These are phyloP conservation scores for Mucor plumbeus DNA, from an alignment of 371 early-diverging fungal genomes.

Conservation along the genomic window DNA sequence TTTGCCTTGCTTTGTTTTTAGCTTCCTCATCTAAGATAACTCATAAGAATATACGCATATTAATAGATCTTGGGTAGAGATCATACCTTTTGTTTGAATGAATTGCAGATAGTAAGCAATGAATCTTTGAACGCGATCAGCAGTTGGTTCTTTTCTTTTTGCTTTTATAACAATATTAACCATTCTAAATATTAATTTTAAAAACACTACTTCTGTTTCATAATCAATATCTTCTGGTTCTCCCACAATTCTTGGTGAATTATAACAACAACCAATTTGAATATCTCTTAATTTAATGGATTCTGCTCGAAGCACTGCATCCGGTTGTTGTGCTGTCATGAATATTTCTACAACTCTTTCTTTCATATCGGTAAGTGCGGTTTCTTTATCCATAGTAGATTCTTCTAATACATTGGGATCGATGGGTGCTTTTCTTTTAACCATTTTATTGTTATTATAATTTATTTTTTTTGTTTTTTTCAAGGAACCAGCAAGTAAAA, in stretches of 20 bases:
- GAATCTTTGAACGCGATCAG: slow-evolving; percentile 78
- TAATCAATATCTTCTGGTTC: slow-evolving; percentile 46
- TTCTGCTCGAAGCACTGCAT: slow-evolving; percentile 72
- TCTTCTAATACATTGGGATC: slow-evolving; percentile 17
- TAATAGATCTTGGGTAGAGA: too few species aligned
- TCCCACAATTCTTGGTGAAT: slow-evolving; percentile 45
- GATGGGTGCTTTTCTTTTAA: neutral
- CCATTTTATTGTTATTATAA: neutral
- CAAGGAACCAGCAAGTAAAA: neutral
- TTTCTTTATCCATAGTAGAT: slow-evolving; percentile 7
- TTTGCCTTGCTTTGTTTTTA: slow-evolving; percentile 9
- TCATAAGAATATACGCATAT: neutral
- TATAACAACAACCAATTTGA: slow-evolving; percentile 65
- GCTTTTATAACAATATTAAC: slow-evolving; percentile 75
- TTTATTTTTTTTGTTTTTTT: too few species aligned
- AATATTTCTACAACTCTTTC: slow-evolving; percentile 68
- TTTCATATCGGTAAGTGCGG: slow-evolving; percentile 44
- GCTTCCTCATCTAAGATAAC: slow-evolving; percentile 3
- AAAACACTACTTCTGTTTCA: slow-evolving; percentile 69
- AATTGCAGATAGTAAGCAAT: slow-evolving; percentile 78
- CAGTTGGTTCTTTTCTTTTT: slow-evolving; percentile 74
- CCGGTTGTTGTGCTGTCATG: slow-evolving; percentile 76
- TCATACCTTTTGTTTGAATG: slow-evolving; percentile 64
- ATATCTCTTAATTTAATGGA: slow-evolving; percentile 79
- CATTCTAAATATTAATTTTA: slow-evolving; percentile 71